Evolutionary conservation across 306 rosid species (phyloP), one percentile per base, ranked within the genome.

Genomic region (Rubus parviflorus): DNA sequence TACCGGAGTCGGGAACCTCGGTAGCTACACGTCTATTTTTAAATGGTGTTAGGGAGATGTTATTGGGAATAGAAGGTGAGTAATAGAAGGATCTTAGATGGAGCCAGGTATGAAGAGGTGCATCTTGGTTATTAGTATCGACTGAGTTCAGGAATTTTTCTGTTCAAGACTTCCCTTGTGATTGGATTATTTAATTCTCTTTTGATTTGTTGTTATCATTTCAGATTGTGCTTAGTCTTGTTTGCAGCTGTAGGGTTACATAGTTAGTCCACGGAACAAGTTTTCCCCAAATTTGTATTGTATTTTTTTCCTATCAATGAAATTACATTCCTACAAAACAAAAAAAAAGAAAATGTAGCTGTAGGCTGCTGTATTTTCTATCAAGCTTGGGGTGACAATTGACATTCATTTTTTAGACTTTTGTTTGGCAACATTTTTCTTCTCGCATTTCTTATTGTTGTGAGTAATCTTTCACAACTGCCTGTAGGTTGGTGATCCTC

Each of bases 401-500:
- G 67, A 9, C 14, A 40, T 56, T 54, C 12, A 15, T 42, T 53
- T 8, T 38, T 72, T 7, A 16, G 14, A 40, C 22, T 1, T 52
- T 38, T 52, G 20, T 22, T 20, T 40, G 60, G 15, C 25, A 22
- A 20, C 69, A 38, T 63, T 14, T n/a, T 40, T 73, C 17, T 19
- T 48, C 16, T 38, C 15, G 6, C 22, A 48, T 6, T 37, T 61
- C 47, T 41, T n/a, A 19, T 46, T 56, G 73, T 61, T 81, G 30
- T 70, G 60, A 40, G 30, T 51, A 19, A 62, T 52, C 14, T 57
- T 78, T 40, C 77, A 48, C 72, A 60, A 73, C 79, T 81, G 77
- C 47, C 53, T 72, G 68, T 86, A 96, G 99, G 98, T 96, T 79
- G 99, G 99, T 10, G 99, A 96, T 96, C 99, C 99, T 86, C 97